Base-by-base conservation (phyloP, 202 grass and related monocot species). In the Setaria italica region DNA sequence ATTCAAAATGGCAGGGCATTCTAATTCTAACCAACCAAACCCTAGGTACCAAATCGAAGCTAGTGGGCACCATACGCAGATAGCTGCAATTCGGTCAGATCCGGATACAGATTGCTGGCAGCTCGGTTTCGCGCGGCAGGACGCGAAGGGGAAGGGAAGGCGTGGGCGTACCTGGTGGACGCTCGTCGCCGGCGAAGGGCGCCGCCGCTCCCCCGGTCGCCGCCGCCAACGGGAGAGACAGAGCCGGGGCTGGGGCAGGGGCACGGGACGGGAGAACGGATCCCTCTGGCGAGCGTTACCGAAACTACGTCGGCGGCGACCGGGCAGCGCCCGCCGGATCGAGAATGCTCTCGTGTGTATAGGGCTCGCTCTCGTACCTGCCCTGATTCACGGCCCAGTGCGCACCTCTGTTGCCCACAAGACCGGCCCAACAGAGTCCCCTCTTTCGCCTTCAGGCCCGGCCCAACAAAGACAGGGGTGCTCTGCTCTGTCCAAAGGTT, bases 401-500 rank as follows among this genome's bases (percentile, higher is more conserved):
- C 9, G 19, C 57, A 10, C 39, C 39, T 6, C 39, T 5, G 6
- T 5, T 41, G 15, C 53, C 56, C 56, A 21, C 56, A 11, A 58
- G 20, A 6, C 0, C 53, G 6, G 17, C 53, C 53, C 53, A 53
- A 53, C 5, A 53, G 11, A 57, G 54, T 25, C 7, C 17, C 54
- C 25, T 25, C 25, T 25, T 25, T 25, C 25, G 25, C 25, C 25
- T 25, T 25, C 39, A 6, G 39, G 5, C 39, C 6, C 39, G 39
- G 39, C 0, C 39, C 39, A 39, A 39, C 4, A 41, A 41, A 41
- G 39, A 41, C 39, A 41, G 39, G 6, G 39, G 5, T 41, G 39
- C 39, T 41, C 39, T 41, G 39, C 39, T 10, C 8, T 10, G 43
- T 90, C 79, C 79, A 86, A 41, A 53, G 37, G 48, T 60, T 86